phyloP scores from a whole-genome alignment of 495 filamentous ascomycete species.

The Cetradonia linearis region DNA sequence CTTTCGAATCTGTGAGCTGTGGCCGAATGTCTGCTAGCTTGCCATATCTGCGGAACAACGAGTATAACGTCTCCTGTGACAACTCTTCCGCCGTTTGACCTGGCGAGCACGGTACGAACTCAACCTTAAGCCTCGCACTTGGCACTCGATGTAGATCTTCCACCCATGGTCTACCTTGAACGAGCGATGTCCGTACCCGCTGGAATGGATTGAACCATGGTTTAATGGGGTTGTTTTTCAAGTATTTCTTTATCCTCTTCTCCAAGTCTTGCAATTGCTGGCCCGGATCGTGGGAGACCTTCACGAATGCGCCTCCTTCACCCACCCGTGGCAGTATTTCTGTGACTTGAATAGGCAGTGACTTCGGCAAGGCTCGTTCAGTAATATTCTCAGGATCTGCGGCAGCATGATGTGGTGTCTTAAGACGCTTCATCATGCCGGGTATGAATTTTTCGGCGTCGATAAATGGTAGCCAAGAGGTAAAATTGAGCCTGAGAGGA shows the following conservation, averaged over 20 bases:
- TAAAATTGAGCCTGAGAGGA: constrained; percentile 62
- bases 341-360: constrained; percentile 55
- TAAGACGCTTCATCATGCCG: constrained; percentile 52
- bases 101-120: constrained; percentile 64
- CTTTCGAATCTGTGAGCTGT: constrained; percentile 75
- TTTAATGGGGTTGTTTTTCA: constrained; percentile 60
- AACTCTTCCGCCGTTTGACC: constrained; percentile 60
- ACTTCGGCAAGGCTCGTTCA: constrained; percentile 48
- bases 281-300: constrained; percentile 54
- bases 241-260: constrained; percentile 39
- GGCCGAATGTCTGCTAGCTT: constrained; percentile 71
- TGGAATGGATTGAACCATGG: constrained; percentile 85
- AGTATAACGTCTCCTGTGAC: constrained; percentile 80
- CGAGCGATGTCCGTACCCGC: constrained; percentile 55
- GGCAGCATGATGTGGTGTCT: constrained; percentile 47
- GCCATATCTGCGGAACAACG: constrained; percentile 80
- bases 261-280: constrained; percentile 51
- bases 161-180: constrained; percentile 82
- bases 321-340: constrained; percentile 74
- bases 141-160: constrained; percentile 85
- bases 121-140: constrained; percentile 61
- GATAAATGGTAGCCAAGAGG: constrained; percentile 46
- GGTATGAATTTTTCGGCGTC: constrained; percentile 44
- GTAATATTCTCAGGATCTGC: constrained; percentile 56
- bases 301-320: constrained; percentile 90